These are phyloP conservation scores for Aphanomyces euteiches DNA, from an alignment of 352 stramenopile genomes.

Conservation along the genomic window DNA sequence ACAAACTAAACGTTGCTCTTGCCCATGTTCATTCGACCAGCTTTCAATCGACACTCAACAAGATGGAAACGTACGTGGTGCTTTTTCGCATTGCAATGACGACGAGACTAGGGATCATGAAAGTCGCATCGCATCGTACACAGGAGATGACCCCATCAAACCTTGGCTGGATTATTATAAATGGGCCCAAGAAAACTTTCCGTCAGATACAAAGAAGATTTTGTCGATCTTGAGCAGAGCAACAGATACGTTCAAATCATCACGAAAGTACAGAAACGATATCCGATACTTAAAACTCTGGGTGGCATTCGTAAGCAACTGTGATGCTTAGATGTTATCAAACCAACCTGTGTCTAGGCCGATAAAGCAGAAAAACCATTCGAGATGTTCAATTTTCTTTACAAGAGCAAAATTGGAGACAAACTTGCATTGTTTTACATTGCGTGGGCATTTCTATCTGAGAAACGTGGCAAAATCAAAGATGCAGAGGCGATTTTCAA, in stretches of 20 bases:
- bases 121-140: neutral
- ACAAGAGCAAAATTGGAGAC: constrained; percentile 83
- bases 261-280: constrained; percentile 65
- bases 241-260: constrained; percentile 64
- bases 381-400: constrained; percentile 87
- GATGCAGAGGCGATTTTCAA: constrained; percentile 84
- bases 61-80: constrained; percentile 45
- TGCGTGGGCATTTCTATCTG: constrained; percentile 76
- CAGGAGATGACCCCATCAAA: constrained; percentile 54
- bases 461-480: constrained; percentile 75
- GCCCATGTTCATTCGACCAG: constrained; percentile 57
- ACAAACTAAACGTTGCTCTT: constrained; percentile 70
- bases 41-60: constrained; percentile 52
- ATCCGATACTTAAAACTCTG: constrained; percentile 77
- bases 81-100: neutral
- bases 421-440: constrained; percentile 80
- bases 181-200: constrained; percentile 78
- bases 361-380: constrained; percentile 82
- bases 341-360: constrained; percentile 41
- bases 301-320: constrained; percentile 79
- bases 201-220: constrained; percentile 77
- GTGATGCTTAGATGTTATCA: neutral
- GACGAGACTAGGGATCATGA: neutral
- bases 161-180: constrained; percentile 69
- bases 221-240: constrained; percentile 69